Percentiles rank a stretch among this genome's conserved stretches.
Conservation (phyloP, 768 basidiomycete genomes). For the Mycena capillaripes region DNA sequence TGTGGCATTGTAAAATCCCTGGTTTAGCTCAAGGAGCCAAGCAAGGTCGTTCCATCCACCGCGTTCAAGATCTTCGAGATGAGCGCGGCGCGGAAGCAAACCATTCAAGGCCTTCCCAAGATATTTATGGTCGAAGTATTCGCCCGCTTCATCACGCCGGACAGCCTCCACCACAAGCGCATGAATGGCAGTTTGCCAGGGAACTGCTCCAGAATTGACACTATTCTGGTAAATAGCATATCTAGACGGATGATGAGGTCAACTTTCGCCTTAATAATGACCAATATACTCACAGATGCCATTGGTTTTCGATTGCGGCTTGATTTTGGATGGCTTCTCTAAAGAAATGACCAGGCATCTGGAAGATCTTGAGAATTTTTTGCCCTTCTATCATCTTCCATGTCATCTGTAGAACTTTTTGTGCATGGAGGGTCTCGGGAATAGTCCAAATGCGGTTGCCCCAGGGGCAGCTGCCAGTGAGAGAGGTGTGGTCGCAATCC, state of each 20-base stretch:
- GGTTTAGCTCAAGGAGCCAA: constrained; percentile 43
- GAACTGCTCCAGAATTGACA: constrained; percentile 30
- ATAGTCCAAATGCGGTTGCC: constrained; percentile 37
- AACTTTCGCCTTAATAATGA: no score
- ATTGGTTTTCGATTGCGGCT: background rate
- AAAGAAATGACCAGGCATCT: background rate
- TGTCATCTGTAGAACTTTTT: constrained; percentile 32
- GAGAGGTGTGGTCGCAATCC: constrained; percentile 35
- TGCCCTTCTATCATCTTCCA: background rate
- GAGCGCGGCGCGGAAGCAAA: constrained; percentile 39
- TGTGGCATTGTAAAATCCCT: constrained; percentile 44
- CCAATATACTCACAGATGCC: constrained; percentile 1
- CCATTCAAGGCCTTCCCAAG: constrained; percentile 42
- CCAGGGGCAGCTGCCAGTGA: constrained; percentile 36
- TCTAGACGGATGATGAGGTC: background rate
- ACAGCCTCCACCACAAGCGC: constrained; percentile 40
- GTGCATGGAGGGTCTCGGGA: constrained; percentile 39
- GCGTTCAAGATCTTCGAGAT: constrained; percentile 35
- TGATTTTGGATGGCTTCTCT: background rate
- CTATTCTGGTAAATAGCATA: constrained; percentile 40
- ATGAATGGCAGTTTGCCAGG: constrained; percentile 41
- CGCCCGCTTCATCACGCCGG: constrained; percentile 35
- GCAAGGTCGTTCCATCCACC: constrained; percentile 42
- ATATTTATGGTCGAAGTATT: constrained; percentile 32
- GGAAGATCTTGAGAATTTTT: background rate